Conservation (phyloP, 306 rosid species). For the Dryas drummondii region DNA sequence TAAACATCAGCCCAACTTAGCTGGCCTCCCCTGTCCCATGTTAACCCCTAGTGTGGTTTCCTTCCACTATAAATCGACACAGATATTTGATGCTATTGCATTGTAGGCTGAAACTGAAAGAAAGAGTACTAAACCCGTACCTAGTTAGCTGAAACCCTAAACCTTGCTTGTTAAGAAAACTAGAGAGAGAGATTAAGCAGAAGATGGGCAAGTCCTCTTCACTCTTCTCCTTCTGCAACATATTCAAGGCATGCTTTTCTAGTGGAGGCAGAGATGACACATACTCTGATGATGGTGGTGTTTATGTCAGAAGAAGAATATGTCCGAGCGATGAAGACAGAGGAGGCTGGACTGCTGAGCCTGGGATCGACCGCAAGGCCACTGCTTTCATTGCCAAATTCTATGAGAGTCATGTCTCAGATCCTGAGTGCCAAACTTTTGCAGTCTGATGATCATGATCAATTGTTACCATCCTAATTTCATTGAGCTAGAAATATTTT, state of each 20-base stretch:
- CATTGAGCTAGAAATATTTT: constrained; percentile 6
- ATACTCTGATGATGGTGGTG: constrained; percentile 52
- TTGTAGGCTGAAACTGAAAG: background rate
- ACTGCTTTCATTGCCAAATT: constrained; percentile 78
- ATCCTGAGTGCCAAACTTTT: constrained; percentile 46
- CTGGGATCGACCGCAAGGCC: constrained; percentile 83
- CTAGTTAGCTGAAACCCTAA: background rate
- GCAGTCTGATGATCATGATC: constrained; percentile 18
- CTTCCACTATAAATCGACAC: constrained; percentile 36
- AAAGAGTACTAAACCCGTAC: background rate
- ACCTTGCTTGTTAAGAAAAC: constrained; percentile 9
- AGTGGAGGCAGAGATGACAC: constrained; percentile 37
- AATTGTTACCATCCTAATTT: too few relatives aligned
- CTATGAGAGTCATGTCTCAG: constrained; percentile 54
- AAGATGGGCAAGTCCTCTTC: constrained; percentile 51
- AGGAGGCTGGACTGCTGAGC: constrained; percentile 82
- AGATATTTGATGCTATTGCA: constrained; percentile 25
- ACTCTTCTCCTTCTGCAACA: constrained; percentile 56
- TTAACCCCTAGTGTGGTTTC: constrained; percentile 8
- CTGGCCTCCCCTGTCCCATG: background rate
- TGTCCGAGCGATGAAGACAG: constrained; percentile 83
- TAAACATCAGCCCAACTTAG: constrained; percentile 14
- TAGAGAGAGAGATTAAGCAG: background rate
- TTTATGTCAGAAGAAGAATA: constrained; percentile 41
- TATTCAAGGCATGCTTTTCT: constrained; percentile 65